Percentiles rank a stretch among this genome's conserved stretches.
Conservation (phyloP, 306 rosid genomes). For the Rubus idaeus region DNA sequence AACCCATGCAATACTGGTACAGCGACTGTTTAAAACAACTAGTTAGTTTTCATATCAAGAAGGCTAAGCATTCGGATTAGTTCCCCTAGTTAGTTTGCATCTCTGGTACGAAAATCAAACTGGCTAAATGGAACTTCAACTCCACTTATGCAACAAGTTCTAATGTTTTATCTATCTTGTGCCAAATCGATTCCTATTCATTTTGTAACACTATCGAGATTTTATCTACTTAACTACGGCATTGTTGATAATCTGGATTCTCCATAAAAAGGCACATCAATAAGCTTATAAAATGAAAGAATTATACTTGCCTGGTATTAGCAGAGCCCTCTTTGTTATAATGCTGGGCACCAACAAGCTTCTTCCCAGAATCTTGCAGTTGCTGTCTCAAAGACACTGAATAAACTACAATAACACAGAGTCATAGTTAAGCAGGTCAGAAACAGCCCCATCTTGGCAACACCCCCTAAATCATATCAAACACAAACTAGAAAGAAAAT, state of each 20-base stretch:
- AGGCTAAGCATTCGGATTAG: constrained; percentile 22
- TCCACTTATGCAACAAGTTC: background rate
- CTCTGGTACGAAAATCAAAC: background rate
- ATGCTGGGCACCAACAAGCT: constrained; percentile 91
- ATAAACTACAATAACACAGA: constrained; percentile 67
- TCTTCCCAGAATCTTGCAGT: constrained; percentile 96
- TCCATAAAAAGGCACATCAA: background rate
- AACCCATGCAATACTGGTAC: constrained; percentile 84
- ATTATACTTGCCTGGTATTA: constrained; percentile 70
- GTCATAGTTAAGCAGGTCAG: background rate
- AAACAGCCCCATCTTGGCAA: constrained; percentile 1
- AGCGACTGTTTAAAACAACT: constrained; percentile 70
- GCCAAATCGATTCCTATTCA: background rate
- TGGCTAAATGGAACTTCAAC: background rate
- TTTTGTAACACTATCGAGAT: background rate
- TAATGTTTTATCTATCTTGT: background rate
- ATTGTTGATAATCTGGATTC: background rate
- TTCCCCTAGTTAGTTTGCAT: background rate
- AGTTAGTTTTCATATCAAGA: background rate
- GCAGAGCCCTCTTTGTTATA: constrained; percentile 92
- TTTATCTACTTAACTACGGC: background rate
- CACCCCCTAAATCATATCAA: constrained; percentile 22
- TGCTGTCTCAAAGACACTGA: constrained; percentile 95
- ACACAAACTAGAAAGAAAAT: constrained; percentile 5
- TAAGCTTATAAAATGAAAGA: background rate